Percentiles rank a stretch among this genome's conserved stretches.
phyloP scores from a whole-genome alignment of 2,329 filamentous ascomycete genomes.

The Ascochyta pisi region DNA sequence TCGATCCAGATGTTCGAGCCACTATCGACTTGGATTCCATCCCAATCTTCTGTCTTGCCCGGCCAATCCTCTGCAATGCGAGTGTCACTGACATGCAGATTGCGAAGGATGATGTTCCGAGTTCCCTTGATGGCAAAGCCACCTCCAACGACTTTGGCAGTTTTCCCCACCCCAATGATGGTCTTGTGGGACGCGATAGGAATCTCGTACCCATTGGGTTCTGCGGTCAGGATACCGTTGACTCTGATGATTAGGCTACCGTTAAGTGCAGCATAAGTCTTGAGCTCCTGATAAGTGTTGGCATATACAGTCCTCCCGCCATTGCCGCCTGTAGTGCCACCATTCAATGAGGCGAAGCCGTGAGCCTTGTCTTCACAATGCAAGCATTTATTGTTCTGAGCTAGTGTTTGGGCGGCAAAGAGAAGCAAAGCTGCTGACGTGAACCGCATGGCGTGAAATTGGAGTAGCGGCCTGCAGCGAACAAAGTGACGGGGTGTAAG shows the following conservation, averaged over 20 bases:
- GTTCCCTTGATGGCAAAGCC: constrained; percentile 16
- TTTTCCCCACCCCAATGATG: constrained; percentile 8
- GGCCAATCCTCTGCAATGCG: constrained; percentile 5
- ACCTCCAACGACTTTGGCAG: constrained; percentile 4
- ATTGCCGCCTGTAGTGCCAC: constrained; percentile 10
- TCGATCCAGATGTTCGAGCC: constrained; percentile 18
- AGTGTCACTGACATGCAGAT: constrained; percentile 10
- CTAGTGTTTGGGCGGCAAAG: background rate
- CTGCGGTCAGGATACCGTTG: constrained; percentile 1
- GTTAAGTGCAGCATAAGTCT: constrained; percentile 1
- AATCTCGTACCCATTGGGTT: constrained; percentile 7
- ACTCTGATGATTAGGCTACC: constrained; percentile 13
- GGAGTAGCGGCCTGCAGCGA: background rate
- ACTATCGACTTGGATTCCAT: constrained; percentile 14
- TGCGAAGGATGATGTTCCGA: constrained; percentile 10
- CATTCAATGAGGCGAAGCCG: constrained; percentile 18
- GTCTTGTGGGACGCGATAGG: constrained; percentile 15
- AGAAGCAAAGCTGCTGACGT: background rate
- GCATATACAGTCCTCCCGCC: constrained; percentile 4
- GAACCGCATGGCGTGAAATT: background rate
- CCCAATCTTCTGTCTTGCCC: constrained; percentile 16
- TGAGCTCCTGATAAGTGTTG: constrained; percentile 11
- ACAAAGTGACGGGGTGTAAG: background rate
- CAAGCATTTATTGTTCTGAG: constrained; percentile 10
- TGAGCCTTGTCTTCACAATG: constrained; percentile 13